phyloP scores from a whole-genome alignment of 2,329 filamentous ascomycete species.

The Herpotrichia juniperi region DNA sequence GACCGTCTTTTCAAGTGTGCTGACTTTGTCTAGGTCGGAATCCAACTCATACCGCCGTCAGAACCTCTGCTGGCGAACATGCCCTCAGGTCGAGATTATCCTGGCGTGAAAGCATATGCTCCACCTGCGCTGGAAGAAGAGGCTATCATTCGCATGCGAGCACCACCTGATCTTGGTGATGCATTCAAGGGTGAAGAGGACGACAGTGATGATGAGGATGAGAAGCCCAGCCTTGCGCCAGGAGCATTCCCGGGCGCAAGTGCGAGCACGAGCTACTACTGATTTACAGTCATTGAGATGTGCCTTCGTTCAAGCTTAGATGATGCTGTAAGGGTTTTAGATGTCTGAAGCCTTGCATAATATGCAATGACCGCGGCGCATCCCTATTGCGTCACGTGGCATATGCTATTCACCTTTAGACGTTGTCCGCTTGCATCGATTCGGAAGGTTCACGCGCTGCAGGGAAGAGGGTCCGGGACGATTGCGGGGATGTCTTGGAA shows the following conservation, averaged over 20 bases:
- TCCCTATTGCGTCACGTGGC: not conserved
- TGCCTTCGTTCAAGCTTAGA: not conserved
- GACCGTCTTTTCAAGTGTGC: not conserved
- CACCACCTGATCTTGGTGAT: constrained; percentile 59
- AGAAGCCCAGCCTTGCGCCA: constrained; percentile 25
- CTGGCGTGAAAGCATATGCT: constrained; percentile 71
- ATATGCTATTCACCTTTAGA: not conserved
- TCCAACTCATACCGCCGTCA: constrained; percentile 75
- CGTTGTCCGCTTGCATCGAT: no score
- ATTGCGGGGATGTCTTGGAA: not conserved
- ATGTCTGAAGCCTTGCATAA: not conserved
- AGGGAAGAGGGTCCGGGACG: not conserved
- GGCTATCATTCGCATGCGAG: constrained; percentile 64
- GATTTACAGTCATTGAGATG: constrained; percentile 10
- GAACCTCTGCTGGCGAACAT: constrained; percentile 77
- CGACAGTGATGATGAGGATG: constrained; percentile 44
- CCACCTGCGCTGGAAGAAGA: constrained; percentile 69
- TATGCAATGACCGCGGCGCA: not conserved
- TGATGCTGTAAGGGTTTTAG: not conserved
- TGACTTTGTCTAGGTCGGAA: constrained; percentile 68
- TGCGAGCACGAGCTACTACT: constrained; percentile 38
- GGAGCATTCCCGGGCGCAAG: constrained; percentile 46
- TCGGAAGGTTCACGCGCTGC: not conserved
- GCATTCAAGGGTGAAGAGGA: constrained; percentile 43
- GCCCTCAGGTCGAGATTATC: constrained; percentile 87